Conservation (phyloP, 2,329 filamentous ascomycete species). For the Xylariaceae sp. region DNA sequence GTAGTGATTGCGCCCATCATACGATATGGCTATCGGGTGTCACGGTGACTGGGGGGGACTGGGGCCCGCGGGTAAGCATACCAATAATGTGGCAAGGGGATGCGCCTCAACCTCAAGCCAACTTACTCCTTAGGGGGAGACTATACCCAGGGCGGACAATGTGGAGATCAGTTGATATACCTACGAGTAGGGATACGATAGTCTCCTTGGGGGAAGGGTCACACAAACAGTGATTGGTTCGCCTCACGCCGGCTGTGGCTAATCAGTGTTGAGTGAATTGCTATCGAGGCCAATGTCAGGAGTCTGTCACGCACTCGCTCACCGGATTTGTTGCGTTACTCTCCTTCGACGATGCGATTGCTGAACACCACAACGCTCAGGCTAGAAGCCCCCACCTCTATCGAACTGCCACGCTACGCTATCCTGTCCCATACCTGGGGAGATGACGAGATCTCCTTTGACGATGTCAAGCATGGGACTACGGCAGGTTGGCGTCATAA, state of each 20-base stretch:
- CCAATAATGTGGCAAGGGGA: background rate
- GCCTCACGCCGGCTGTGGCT: background rate
- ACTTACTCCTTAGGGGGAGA: too few species aligned
- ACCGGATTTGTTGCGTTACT: background rate
- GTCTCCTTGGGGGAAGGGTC: background rate
- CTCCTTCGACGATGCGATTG: conserved; percentile 2
- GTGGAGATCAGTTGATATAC: too few species aligned
- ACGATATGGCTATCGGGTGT: background rate
- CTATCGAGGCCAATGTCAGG: background rate
- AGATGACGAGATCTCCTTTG: conserved; percentile 2
- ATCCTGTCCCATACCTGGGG: conserved; percentile 10
- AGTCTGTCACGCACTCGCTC: background rate
- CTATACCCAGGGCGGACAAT: too few species aligned
- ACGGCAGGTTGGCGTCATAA: background rate
- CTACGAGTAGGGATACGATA: too few species aligned
- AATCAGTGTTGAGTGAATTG: background rate
- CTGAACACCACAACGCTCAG: conserved; percentile 1
- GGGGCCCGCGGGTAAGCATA: background rate
- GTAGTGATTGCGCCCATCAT: background rate
- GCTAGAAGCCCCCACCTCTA: background rate
- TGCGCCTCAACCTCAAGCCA: background rate
- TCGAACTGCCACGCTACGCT: background rate
- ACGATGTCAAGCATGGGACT: background rate
- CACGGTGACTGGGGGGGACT: background rate
- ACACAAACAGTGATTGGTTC: background rate